Evolutionary conservation across 2,329 filamentous ascomycete genomes (phyloP).

Genomic region (Aureobasidium sp.): DNA sequence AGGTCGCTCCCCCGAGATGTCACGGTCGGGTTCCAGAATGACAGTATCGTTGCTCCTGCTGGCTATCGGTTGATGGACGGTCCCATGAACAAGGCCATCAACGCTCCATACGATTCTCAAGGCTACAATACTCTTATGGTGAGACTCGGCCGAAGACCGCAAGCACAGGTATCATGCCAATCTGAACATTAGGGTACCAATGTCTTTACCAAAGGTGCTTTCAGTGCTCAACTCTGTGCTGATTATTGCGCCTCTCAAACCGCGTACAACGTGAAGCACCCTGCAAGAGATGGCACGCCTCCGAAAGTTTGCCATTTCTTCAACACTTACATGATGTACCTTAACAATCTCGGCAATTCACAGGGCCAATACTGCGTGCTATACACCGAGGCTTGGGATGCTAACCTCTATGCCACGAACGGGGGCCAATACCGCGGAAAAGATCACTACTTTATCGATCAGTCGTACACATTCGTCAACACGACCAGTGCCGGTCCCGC

Average conservation of each 20-base stretch:
- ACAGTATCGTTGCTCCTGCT: too few relatives aligned
- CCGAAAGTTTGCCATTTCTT: background rate
- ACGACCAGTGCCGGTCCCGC: background rate
- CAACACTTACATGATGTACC: background rate
- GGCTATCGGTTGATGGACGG: too few relatives aligned
- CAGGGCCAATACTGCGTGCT: conserved; percentile 11
- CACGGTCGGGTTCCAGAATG: too few relatives aligned
- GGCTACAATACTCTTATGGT: conserved; percentile 14
- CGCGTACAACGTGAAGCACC: conserved; percentile 16
- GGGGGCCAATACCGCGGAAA: conserved; percentile 11
- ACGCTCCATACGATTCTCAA: conserved; percentile 18
- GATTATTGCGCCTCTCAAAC: conserved; percentile 18
- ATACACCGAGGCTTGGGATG: conserved; percentile 15
- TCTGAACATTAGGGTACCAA: conserved; percentile 17
- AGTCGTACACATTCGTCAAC: conserved; percentile 13
- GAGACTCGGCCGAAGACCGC: too few relatives aligned
- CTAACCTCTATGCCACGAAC: conserved; percentile 15
- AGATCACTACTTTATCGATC: conserved; percentile 11
- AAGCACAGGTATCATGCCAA: too few relatives aligned
- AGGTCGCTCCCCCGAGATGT: too few relatives aligned
- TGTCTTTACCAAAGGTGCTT: conserved; percentile 19
- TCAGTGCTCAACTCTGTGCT: conserved; percentile 22
- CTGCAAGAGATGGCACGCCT: background rate
- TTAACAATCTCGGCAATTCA: background rate
- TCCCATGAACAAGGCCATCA: background rate